Percentiles rank a stretch among this genome's conserved stretches.
Evolutionary conservation across 2,329 filamentous ascomycete genomes (phyloP).

Genomic region (Cladosporium sp.): DNA sequence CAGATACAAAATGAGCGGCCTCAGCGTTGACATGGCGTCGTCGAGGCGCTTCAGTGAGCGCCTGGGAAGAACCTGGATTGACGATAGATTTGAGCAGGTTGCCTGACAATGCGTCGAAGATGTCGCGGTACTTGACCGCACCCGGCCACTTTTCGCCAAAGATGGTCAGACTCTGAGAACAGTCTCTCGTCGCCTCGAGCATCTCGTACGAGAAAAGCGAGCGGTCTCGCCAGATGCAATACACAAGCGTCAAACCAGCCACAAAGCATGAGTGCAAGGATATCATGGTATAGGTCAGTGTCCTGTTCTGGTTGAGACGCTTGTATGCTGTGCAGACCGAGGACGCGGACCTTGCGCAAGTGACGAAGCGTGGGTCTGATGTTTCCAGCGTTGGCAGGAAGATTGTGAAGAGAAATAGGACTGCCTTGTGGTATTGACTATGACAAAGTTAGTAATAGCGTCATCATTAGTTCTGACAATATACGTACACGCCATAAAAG

Average conservation of each 20-base stretch:
- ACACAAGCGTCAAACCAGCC: constrained; percentile 35
- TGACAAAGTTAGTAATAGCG: neutral
- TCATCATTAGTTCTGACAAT: neutral
- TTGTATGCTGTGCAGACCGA: constrained; percentile 29
- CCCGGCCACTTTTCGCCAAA: constrained; percentile 19
- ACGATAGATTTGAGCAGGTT: constrained; percentile 9
- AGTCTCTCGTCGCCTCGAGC: constrained; percentile 15
- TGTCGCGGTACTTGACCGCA: constrained; percentile 17
- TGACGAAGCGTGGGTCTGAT: constrained; percentile 8
- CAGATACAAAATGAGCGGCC: neutral
- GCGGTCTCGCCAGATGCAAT: constrained; percentile 32
- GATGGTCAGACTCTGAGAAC: constrained; percentile 14
- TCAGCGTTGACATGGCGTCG: neutral
- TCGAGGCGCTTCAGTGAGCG: neutral
- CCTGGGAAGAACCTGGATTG: neutral
- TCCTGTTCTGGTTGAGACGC: constrained; percentile 33
- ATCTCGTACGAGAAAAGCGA: constrained; percentile 13
- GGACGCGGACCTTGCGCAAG: constrained; percentile 7
- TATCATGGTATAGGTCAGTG: constrained; percentile 34
- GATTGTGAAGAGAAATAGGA: constrained; percentile 7
- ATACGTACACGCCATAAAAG: constrained; percentile 13
- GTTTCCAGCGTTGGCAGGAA: constrained; percentile 11
- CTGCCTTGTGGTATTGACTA: constrained; percentile 14
- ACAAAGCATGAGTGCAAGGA: constrained; percentile 34
- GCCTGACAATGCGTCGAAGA: constrained; percentile 17